These are phyloP conservation scores for Lactarius hatsudake DNA, from an alignment of 768 basidiomycete genomes.

Conservation along the genomic window DNA sequence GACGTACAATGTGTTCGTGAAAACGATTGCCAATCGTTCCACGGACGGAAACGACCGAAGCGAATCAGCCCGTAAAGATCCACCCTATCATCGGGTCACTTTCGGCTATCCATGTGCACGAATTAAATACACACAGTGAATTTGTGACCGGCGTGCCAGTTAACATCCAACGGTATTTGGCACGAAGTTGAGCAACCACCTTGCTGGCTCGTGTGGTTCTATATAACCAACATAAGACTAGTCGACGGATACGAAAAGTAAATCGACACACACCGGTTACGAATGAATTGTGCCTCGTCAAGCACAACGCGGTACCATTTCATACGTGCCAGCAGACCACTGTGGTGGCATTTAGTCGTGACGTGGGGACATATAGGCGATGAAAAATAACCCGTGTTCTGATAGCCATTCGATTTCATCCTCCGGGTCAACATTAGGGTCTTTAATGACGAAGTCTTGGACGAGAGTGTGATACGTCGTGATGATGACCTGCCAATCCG, in stretches of 20 bases:
- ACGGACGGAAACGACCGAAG: constrained; percentile 66
- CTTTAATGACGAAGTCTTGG: constrained; percentile 53
- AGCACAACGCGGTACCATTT: constrained; percentile 69
- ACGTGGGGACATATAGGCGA: neutral
- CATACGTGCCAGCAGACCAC: constrained; percentile 59
- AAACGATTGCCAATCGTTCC: constrained; percentile 71
- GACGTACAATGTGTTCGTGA: constrained; percentile 51
- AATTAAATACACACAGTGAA: constrained; percentile 44
- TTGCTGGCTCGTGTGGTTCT: constrained; percentile 58
- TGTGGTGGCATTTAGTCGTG: neutral
- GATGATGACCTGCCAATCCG: constrained; percentile 53
- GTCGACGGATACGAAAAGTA: neutral
- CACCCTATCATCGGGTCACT: constrained; percentile 39
- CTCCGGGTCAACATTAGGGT: constrained; percentile 41
- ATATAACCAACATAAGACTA: neutral
- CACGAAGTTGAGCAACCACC: constrained; percentile 55
- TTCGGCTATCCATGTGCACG: neutral
- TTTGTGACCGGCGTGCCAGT: constrained; percentile 78
- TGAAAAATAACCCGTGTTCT: constrained; percentile 45
- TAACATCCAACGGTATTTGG: constrained; percentile 74
- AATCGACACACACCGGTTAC: constrained; percentile 49
- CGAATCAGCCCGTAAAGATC: constrained; percentile 71
- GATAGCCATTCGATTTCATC: constrained; percentile 50
- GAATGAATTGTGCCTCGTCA: constrained; percentile 78
- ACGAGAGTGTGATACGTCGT: constrained; percentile 77